phyloP scores from a whole-genome alignment of 2,329 filamentous ascomycete species.

The Xylaria sp. region DNA sequence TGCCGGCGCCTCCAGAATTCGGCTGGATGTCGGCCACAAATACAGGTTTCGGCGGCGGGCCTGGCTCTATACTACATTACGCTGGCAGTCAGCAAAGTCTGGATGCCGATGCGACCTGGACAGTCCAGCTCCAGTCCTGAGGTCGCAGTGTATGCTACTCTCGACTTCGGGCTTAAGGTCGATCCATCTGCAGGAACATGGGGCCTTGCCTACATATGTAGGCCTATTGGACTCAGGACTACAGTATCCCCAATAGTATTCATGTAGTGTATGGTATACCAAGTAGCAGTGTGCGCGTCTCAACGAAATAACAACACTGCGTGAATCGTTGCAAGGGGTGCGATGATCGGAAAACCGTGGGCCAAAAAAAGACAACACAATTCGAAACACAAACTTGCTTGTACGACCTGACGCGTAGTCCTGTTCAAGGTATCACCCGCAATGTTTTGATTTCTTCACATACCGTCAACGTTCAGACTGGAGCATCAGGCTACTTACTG shows the following conservation, averaged over 20 bases:
- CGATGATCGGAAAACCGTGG: background rate
- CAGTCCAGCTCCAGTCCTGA: slow-evolving; percentile 13
- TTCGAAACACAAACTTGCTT: slow-evolving; percentile 13
- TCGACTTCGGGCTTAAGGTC: slow-evolving; percentile 23
- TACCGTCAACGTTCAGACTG: background rate
- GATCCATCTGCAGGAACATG: slow-evolving; percentile 33
- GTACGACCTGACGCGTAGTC: slow-evolving; percentile 3
- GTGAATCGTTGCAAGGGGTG: slow-evolving; percentile 18
- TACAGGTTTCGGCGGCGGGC: slow-evolving; percentile 20
- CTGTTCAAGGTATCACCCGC: background rate
- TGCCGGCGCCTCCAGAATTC: slow-evolving; percentile 13
- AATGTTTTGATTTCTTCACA: background rate
- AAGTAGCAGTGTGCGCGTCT: background rate
- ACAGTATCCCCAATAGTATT: slow-evolving; percentile 17
- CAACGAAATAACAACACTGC: slow-evolving; percentile 10
- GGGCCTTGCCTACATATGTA: slow-evolving; percentile 2
- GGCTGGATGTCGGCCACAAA: slow-evolving; percentile 19
- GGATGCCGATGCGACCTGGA: slow-evolving; percentile 22
- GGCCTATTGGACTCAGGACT: slow-evolving; percentile 31
- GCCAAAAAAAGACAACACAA: no score
- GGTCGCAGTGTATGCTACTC: slow-evolving; percentile 22
- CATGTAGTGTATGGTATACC: slow-evolving; percentile 14
- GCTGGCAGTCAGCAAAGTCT: slow-evolving; percentile 18
- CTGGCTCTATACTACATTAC: background rate
- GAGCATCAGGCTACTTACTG: slow-evolving; percentile 4